phyloP scores from a whole-genome alignment of 108 stramenopile species.

The Ochromonas danica region DNA sequence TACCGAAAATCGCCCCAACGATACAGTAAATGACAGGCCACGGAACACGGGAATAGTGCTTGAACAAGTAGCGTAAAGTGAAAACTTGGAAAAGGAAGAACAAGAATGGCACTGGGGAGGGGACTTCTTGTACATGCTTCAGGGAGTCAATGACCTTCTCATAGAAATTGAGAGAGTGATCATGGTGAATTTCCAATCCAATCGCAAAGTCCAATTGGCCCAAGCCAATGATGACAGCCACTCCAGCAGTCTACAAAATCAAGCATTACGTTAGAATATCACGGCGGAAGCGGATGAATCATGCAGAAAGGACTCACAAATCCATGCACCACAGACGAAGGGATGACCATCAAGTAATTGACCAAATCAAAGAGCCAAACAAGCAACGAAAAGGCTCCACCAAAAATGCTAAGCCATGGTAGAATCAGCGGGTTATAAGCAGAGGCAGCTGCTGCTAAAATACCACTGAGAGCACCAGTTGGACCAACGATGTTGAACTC shows the following conservation, averaged over 20 bases:
- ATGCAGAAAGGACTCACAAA: neutral
- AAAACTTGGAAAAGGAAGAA: neutral
- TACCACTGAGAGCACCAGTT: neutral
- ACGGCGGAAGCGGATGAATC: neutral
- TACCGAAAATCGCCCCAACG: neutral
- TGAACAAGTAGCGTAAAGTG: neutral
- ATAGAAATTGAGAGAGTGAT: neutral
- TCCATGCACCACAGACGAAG: neutral
- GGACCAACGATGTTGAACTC: neutral
- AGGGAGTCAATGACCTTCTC: neutral
- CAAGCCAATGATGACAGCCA: neutral
- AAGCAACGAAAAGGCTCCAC: neutral
- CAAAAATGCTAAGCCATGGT: neutral
- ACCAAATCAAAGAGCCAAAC: neutral
- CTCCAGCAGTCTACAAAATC: neutral
- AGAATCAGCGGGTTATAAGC: neutral
- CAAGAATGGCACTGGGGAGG: neutral
- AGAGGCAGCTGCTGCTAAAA: neutral
- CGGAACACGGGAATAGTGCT: neutral
- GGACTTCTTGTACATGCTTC: neutral
- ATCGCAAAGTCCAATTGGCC: neutral
- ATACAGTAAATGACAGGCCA: neutral
- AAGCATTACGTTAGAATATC: neutral
- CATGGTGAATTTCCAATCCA: neutral
- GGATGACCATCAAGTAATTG: neutral